phyloP scores from a whole-genome alignment of 768 basidiomycete genomes.

The Coprinopsis marcescibilis region DNA sequence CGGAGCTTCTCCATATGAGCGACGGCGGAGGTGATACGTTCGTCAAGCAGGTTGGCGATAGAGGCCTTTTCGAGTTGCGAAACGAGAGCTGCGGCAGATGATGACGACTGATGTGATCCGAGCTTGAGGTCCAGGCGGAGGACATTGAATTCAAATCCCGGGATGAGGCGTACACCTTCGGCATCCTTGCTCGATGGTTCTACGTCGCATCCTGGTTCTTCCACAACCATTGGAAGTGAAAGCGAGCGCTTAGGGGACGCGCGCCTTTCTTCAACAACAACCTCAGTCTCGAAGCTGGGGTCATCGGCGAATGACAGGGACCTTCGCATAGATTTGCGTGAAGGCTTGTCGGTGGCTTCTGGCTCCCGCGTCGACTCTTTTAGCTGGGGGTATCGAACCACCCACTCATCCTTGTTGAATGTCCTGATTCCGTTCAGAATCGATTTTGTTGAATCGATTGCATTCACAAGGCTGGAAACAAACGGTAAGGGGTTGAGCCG shows the following conservation, averaged over 20 bases:
- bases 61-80: conserved; percentile 90
- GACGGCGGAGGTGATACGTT: conserved; percentile 68
- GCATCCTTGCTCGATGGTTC: conserved; percentile 24
- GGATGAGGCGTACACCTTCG: conserved; percentile 30
- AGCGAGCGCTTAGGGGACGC: conserved; percentile 52
- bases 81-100: conserved; percentile 68
- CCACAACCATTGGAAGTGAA: conserved; percentile 38
- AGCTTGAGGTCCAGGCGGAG: conserved; percentile 91
- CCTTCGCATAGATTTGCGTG: conserved; percentile 44
- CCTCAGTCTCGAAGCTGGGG: conserved; percentile 59
- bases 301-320: conserved; percentile 86
- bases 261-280: conserved; percentile 47
- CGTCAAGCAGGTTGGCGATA: conserved; percentile 87
- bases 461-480: conserved; percentile 57
- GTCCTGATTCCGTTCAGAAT: conserved; percentile 65
- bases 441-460: conserved; percentile 65
- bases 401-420: conserved; percentile 87
- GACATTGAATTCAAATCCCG: conserved; percentile 70
- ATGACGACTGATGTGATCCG: conserved; percentile 63
- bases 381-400: conserved; percentile 82
- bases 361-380: conserved; percentile 34
- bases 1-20: conserved; percentile 82
- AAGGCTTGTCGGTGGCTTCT: conserved; percentile 4
- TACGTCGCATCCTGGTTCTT: conserved; percentile 23
- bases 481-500: conserved; percentile 8